Percentiles rank a stretch among this genome's conserved stretches.
phyloP scores from a whole-genome alignment of 305 asterid species.

The Solanum hybrid region DNA sequence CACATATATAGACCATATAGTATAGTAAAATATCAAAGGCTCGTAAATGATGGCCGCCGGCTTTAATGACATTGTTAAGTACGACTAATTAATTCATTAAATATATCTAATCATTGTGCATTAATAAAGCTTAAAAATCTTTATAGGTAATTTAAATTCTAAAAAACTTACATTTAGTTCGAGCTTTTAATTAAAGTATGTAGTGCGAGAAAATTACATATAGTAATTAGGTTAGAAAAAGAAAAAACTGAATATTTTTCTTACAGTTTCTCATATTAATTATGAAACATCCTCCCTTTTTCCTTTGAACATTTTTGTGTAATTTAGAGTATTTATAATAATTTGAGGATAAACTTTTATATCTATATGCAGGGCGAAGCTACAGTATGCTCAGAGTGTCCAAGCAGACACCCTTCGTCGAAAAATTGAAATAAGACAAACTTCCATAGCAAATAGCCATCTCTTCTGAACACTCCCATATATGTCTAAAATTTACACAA shows the following conservation, averaged over 20 bases:
- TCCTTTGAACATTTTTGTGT: rapidly evolving
- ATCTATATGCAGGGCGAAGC: background rate
- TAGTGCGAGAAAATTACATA: background rate
- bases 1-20: background rate
- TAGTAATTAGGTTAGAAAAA: background rate
- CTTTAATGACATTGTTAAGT: background rate
- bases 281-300: rapidly evolving
- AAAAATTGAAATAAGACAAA: background rate
- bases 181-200: background rate
- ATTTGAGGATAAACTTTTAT: background rate
- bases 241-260: background rate
- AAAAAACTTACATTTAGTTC: background rate
- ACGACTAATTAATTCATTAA: background rate
- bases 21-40: background rate
- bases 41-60: background rate
- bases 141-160: background rate
- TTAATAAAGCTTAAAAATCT: background rate
- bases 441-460: background rate
- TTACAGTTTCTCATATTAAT: background rate
- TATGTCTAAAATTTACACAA: background rate
- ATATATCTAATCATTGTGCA: background rate
- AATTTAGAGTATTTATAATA: background rate
- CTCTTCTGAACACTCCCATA: background rate
- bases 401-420: too few relatives aligned
- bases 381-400: background rate